Conservation (phyloP, 1,284 basidiomycete genomes). For the Rhodotorula sp. region DNA sequence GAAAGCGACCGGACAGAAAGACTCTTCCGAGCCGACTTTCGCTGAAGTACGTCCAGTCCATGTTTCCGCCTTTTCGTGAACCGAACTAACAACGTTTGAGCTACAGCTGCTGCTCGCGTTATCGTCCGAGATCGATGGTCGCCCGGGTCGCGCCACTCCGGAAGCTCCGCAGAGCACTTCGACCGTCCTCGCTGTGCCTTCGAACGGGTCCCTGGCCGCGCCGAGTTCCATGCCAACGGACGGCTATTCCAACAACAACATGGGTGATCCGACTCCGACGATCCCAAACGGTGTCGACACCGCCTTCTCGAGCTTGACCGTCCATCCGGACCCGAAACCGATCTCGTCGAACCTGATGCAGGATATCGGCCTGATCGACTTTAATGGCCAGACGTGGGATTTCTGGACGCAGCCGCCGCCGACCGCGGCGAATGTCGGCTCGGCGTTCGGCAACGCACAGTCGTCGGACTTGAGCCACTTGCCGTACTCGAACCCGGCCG, state of each 20-base stretch:
- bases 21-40: conserved; percentile 7
- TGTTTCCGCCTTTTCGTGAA: neutral
- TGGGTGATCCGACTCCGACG: too few species aligned
- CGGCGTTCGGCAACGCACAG: neutral
- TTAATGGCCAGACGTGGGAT: conserved; percentile 15
- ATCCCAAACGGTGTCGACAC: too few species aligned
- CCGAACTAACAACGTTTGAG: neutral
- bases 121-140: neutral
- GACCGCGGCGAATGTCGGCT: neutral
- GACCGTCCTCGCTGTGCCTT: neutral
- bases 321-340: neutral
- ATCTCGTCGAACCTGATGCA: conserved; percentile 2
- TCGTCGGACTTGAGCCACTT: neutral
- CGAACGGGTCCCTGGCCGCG: neutral
- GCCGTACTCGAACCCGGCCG: neutral
- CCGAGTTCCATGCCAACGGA: too few species aligned
- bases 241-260: too few species aligned
- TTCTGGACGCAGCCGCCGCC: conserved; percentile 14
- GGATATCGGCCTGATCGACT: conserved; percentile 19
- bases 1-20: neutral
- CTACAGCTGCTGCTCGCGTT: conserved; percentile 10
- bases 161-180: neutral
- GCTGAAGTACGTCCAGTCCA: conserved; percentile 12
- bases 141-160: neutral
- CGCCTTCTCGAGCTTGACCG: neutral